Base-by-base conservation (phyloP, 1,284 basidiomycete species). In the Trametes versicolor region DNA sequence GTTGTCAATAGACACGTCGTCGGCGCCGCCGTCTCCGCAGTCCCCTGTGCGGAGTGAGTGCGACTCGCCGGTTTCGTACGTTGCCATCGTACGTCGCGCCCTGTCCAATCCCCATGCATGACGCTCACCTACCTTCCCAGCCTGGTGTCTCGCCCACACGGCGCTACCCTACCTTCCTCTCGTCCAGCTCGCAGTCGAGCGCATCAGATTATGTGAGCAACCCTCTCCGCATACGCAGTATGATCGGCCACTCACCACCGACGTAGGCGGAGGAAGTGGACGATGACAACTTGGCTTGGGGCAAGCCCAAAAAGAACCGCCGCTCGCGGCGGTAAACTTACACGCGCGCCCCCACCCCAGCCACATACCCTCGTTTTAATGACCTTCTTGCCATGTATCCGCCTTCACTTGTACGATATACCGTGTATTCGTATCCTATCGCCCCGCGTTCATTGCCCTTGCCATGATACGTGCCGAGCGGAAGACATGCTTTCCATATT, bases 181-280 rank as follows among this genome's bases (percentile, higher is more conserved):
- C 67, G 1, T 21, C 21, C 25, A 51, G 37, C 43, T 53, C 58
- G 10, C 41, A 50, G 48, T 25, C 51, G 6, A 57, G 49, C 32
- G 52, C 32, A 25, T 13, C 52, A 2, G 48, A 64, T 21, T 65
- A 66, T 39, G 68, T 70, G 62, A 65, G 65, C 58, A 39, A 37
- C 21, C 8, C 32, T 17, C 34, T 27, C 23, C 2, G 10, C 10
- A n/a, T 12, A 6, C n/a, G 7, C 19, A 43, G 41, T 2, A 25
- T 19, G 8, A 17, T 1, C 29, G 48, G 17, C 57, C 5, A 43
- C 54, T 43, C 19, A 49, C 6, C 12, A 19, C 25, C 32, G 5
- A 36, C 45, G 32, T 45, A 74, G 73, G 73, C 73, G 13, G 73
- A 74, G 47, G 71, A 71, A 69, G 53, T 74, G 41, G 73, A 74